Base-by-base conservation (phyloP, 305 asterid species). In the Withania somnifera region DNA sequence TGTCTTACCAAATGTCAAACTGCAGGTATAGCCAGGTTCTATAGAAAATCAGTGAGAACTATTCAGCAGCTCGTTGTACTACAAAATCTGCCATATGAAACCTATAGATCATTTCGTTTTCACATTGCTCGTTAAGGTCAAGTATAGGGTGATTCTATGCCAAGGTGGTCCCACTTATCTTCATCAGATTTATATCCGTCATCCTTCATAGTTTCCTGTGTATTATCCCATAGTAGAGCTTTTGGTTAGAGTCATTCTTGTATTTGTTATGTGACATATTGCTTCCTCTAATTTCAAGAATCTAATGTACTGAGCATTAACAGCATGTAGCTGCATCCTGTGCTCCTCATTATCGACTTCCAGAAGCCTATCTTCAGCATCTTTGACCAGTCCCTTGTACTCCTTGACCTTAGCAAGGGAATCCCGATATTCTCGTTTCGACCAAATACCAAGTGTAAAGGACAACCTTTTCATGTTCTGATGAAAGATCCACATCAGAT, bases 151-250 rank as follows among this genome's bases (percentile, higher is more conserved):
- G 50, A 11, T 81, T 86, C 84, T 17, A 47, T 20, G 3, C 40
- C 82, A 2, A 26, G 22, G 50, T 83, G 60, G 30, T 86, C 86
- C 88, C 88, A 86, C 64, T 61, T 80, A 66, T 86, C 88, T 19
- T 86, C 88, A 54, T 78, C 85, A 11, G 85, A 83, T 51, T 42
- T 68, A 1, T 81, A 81, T 3, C 84, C 80, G 57, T 69, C 67
- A 6, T 51, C 52, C 45, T 83, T 76, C 42, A 54, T 14, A 22
- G 42, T 47, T 50, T 81, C 81, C 9, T 0, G 47, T 14, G 79
- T 68, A 20, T 20, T 68, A 20, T 20, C 81, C 73, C 71, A 45
- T 71, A 64, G 20, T 42, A 51, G 19, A 51, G 69, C 51, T 68
- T 78, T 86, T 36, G 85, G 81, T 22, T 11, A n/a, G 61, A 10